Percentiles rank a stretch among this genome's conserved stretches.
Evolutionary conservation across 805 yeast species (phyloP).

Genomic region (Ogataea ramenticola): DNA sequence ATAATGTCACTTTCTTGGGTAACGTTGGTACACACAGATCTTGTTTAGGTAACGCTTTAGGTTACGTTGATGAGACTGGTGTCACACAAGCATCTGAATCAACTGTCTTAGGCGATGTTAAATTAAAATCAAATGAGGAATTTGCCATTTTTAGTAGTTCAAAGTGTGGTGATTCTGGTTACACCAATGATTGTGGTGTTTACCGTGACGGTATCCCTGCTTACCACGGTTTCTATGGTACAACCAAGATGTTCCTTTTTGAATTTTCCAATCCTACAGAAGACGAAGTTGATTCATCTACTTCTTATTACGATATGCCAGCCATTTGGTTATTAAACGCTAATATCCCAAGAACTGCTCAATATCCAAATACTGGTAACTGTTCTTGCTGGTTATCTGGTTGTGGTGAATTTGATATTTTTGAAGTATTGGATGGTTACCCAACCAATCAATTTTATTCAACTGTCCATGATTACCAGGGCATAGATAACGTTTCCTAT

Average conservation of each 20-base stretch:
- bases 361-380: conserved; percentile 50
- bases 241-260: conserved; percentile 66
- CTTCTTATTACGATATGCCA: conserved; percentile 51
- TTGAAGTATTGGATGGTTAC: conserved; percentile 63
- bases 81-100: conserved; percentile 34
- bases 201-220: conserved; percentile 69
- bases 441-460: conserved; percentile 49
- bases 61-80: conserved; percentile 57
- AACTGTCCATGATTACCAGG: conserved; percentile 72
- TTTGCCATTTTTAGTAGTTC: conserved; percentile 51
- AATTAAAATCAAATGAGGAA: conserved; percentile 52
- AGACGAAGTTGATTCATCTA: conserved; percentile 21
- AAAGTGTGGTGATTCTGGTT: conserved; percentile 48
- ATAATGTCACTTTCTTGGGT: conserved; percentile 63
- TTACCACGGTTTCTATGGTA: conserved; percentile 61
- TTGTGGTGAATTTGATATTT: conserved; percentile 73
- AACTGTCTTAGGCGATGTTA: conserved; percentile 39
- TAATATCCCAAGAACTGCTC: conserved; percentile 67
- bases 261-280: conserved; percentile 65
- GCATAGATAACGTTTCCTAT: conserved; percentile 49
- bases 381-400: conserved; percentile 76
- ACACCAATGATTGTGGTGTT: conserved; percentile 59
- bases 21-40: conserved; percentile 51
- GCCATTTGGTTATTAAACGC: conserved; percentile 75
- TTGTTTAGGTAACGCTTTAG: conserved; percentile 63